Base-by-base conservation (phyloP, 2,329 filamentous ascomycete species). In the Verticillium tricorpus region DNA sequence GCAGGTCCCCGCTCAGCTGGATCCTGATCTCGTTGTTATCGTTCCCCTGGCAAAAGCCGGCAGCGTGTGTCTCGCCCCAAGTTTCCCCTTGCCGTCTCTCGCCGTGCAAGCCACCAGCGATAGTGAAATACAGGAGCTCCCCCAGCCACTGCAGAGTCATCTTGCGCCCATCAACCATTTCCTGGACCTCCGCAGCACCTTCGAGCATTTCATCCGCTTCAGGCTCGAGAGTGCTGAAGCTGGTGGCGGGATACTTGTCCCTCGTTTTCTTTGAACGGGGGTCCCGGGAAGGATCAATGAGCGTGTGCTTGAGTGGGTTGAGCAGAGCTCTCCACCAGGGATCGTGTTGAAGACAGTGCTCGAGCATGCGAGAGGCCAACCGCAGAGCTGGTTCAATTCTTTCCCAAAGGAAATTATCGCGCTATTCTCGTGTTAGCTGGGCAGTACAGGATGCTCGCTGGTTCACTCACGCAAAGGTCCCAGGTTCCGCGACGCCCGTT, bases 351-450 rank as follows among this genome's bases (percentile, higher is more conserved):
- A 61, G 50, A 22, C 60, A 60, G 14, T 60, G 56, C 1, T 58
- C 15, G 1, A 73, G 60, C 3, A 74, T 57, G 2, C 67, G 65
- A 1, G 70, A 67, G 9, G 68, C 66, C 11, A 73, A 63, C 50
- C 67, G 64, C 7, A 74, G 67, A 6, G 69, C 66, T 8, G 72
- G 72, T 19, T 71, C 67, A 45, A 74, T 60, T 15, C 67, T 69
- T 3, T 66, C 17, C 72, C 72, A 74, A 1, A 74, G 59, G 5
- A 50, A 60, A 11, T 65, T 61, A n/a, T 73, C 67, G 3, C 67
- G 69, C 31, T 63, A 62, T 28, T 64, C 67, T 37, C 6, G 1
- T 31, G 59, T 65, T 1, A 65, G 61, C 56, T n/a, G 5, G 2
- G 3, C 15, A 9, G 34, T 7, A 22, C 25, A 32, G 37, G 15